Conservation (phyloP, 371 early-diverging fungal species). For the Mortierella sp. region DNA sequence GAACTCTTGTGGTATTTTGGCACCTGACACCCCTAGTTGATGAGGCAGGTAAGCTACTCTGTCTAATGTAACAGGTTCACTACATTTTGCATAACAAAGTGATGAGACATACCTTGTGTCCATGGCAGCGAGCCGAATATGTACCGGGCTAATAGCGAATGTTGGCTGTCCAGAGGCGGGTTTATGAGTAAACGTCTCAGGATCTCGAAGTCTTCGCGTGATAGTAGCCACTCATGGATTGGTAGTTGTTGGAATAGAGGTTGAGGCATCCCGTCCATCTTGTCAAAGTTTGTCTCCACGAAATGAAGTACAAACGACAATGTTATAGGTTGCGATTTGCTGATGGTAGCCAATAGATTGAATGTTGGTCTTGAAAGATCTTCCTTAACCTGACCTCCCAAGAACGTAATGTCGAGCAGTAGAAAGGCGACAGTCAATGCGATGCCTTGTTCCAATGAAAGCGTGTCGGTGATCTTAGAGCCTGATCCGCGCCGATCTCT, state of each 20-base stretch:
- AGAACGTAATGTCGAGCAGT: conserved; percentile 59
- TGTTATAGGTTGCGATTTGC: conserved; percentile 54
- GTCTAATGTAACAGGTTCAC: too few species aligned
- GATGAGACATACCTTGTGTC: conserved; percentile 12
- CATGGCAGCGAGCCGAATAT: conserved; percentile 61
- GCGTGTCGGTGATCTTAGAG: not conserved
- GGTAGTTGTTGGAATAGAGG: conserved; percentile 64
- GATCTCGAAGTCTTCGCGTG: conserved; percentile 54
- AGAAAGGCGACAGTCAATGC: conserved; percentile 55
- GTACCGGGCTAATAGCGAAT: conserved; percentile 57
- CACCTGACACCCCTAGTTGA: too few species aligned
- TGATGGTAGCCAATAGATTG: conserved; percentile 58
- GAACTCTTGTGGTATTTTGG: conserved; percentile 8
- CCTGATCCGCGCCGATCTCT: not conserved
- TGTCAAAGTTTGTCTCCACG: conserved; percentile 57
- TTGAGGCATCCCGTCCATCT: conserved; percentile 63
- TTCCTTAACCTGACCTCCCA: conserved; percentile 56
- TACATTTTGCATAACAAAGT: not conserved
- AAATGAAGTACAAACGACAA: conserved; percentile 60
- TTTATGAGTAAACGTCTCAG: conserved; percentile 56
- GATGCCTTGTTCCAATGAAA: conserved; percentile 19
- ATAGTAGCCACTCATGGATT: conserved; percentile 57
- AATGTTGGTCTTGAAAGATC: conserved; percentile 64
- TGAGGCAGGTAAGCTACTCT: too few species aligned
- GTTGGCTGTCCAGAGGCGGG: conserved; percentile 32